Evolutionary conservation across 768 basidiomycete species (phyloP).

Genomic region (Macrolepiota albuminosa): DNA sequence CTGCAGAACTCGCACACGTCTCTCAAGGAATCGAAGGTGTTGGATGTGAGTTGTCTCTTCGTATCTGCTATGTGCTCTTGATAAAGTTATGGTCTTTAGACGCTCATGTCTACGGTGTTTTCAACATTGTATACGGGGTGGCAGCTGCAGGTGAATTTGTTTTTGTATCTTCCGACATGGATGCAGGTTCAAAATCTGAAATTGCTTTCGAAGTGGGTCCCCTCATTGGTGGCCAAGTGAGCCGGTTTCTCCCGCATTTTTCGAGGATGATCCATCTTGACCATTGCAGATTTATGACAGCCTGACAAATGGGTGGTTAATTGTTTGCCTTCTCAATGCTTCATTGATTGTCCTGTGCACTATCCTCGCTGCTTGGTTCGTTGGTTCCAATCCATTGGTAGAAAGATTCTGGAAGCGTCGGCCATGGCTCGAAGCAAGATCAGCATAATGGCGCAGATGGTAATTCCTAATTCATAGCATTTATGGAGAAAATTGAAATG

Average conservation of each 20-base stretch:
- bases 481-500: neutral
- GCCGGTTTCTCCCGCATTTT: neutral
- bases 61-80: neutral
- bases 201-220: conserved; percentile 51
- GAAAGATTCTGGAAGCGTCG: conserved; percentile 10
- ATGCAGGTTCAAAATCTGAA: conserved; percentile 1
- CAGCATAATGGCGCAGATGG: neutral
- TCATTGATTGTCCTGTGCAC: conserved; percentile 36
- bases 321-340: conserved; percentile 44
- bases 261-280: neutral
- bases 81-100: conserved; percentile 33
- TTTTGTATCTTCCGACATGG: neutral
- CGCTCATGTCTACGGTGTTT: conserved; percentile 70
- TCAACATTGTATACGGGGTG: conserved; percentile 67
- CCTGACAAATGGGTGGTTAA: conserved; percentile 53
- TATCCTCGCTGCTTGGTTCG: conserved; percentile 38
- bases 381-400: conserved; percentile 42
- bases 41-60: conserved; percentile 48
- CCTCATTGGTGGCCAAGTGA: conserved; percentile 62
- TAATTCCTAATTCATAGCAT: neutral
- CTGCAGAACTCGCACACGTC: conserved; percentile 61
- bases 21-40: conserved; percentile 54
- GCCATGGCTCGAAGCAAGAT: neutral
- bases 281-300: conserved; percentile 53
- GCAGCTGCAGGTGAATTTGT: conserved; percentile 50